Percentiles rank a stretch among this genome's conserved stretches.
phyloP scores from a whole-genome alignment of 2,329 filamentous ascomycete species.

The Lithohypha guttulata region DNA sequence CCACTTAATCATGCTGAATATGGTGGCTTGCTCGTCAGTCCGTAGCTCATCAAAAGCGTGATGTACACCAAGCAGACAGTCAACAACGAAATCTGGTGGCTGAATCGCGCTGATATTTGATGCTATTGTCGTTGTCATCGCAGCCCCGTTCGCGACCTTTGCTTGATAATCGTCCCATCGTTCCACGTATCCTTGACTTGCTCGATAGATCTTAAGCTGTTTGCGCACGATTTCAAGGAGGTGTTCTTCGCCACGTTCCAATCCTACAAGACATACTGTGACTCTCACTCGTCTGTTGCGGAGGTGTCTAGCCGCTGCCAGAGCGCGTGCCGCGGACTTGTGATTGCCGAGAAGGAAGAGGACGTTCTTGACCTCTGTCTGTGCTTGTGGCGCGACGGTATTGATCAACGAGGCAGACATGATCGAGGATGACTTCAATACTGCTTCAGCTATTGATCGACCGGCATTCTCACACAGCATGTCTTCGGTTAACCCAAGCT shows the following conservation, averaged over 20 bases:
- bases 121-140: slow-evolving; percentile 29
- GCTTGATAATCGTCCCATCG: slow-evolving; percentile 49
- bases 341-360: slow-evolving; percentile 94
- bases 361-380: slow-evolving; percentile 27
- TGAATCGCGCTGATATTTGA: slow-evolving; percentile 25
- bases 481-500: slow-evolving; percentile 76
- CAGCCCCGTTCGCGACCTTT: slow-evolving; percentile 37
- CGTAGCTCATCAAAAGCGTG: slow-evolving; percentile 81
- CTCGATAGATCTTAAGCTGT: slow-evolving; percentile 74
- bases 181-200: slow-evolving; percentile 65
- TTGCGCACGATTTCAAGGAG: slow-evolving; percentile 68
- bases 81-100: slow-evolving; percentile 70
- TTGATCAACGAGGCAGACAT: slow-evolving; percentile 27
- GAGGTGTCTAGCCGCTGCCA: slow-evolving; percentile 78
- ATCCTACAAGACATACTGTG: slow-evolving; percentile 71
- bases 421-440: slow-evolving; percentile 53
- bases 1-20: slow-evolving; percentile 87
- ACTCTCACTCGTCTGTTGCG: slow-evolving; percentile 73
- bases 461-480: slow-evolving; percentile 89
- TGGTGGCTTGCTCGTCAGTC: slow-evolving; percentile 68
- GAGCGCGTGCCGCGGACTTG: slow-evolving; percentile 70
- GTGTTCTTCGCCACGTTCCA: slow-evolving; percentile 64
- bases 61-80: slow-evolving; percentile 77
- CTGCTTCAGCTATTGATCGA: slow-evolving; percentile 75
- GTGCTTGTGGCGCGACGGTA: slow-evolving; percentile 34